Percentiles rank a stretch among this genome's conserved stretches.
Evolutionary conservation across 345 rosid species (phyloP).

Genomic region (Leavenworthia alabamica): DNA sequence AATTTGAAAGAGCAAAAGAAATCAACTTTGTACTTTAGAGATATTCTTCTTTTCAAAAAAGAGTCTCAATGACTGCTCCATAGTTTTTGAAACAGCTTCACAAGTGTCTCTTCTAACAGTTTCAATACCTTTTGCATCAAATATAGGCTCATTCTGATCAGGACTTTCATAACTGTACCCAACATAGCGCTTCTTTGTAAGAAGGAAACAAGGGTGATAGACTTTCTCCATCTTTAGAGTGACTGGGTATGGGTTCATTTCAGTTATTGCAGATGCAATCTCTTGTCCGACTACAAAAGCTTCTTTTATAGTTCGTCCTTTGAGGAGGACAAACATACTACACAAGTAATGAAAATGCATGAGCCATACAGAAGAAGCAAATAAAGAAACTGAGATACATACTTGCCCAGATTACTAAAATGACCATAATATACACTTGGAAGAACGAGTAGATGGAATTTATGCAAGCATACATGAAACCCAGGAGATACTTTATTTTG

Average conservation of each 20-base stretch:
- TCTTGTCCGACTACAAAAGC: constrained; percentile 68
- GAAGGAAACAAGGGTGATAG: constrained; percentile 85
- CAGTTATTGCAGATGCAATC: constrained; percentile 80
- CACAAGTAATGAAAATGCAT: constrained; percentile 29
- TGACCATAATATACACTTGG: neutral
- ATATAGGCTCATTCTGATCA: constrained; percentile 60
- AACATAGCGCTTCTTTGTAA: constrained; percentile 91
- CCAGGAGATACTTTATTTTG: neutral
- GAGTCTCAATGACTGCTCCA: constrained; percentile 85
- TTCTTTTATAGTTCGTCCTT: constrained; percentile 66
- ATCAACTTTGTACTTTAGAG: constrained; percentile 40
- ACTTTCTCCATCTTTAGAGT: constrained; percentile 95
- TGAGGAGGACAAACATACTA: constrained; percentile 94
- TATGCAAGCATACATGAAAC: neutral
- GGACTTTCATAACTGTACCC: constrained; percentile 89
- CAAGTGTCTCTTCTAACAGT: constrained; percentile 96
- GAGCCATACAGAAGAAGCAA: constrained; percentile 9
- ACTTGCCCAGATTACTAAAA: neutral
- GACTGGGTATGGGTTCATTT: constrained; percentile 89
- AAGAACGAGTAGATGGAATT: neutral
- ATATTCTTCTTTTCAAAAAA: constrained; percentile 67
- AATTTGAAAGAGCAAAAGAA: neutral
- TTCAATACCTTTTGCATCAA: constrained; percentile 98
- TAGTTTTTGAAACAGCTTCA: constrained; percentile 68
- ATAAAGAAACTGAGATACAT: neutral